These are phyloP conservation scores for Cyclotella distinguenda DNA, from an alignment of 108 stramenopile genomes.

Conservation along the genomic window DNA sequence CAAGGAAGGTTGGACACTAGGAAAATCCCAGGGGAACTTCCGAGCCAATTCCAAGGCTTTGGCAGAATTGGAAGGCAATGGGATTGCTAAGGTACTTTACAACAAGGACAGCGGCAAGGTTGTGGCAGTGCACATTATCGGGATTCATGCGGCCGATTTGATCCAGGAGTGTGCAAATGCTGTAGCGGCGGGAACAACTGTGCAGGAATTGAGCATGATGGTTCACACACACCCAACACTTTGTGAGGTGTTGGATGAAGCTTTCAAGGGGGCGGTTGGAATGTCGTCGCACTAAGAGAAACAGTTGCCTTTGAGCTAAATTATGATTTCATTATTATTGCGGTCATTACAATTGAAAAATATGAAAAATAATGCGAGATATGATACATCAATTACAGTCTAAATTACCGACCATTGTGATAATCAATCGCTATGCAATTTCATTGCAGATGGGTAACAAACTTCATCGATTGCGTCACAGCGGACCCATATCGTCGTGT, in stretches of 20 bases:
- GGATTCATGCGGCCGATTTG: slow-evolving; percentile 97
- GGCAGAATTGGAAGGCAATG: slow-evolving; percentile 96
- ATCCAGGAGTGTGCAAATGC: slow-evolving; percentile 99
- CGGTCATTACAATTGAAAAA: no score
- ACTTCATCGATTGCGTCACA: no score
- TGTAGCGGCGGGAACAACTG: slow-evolving; percentile 95
- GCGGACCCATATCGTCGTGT: no score
- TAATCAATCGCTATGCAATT: no score
- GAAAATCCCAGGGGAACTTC: slow-evolving; percentile 93
- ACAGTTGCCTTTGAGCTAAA: neutral
- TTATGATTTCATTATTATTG: no score
- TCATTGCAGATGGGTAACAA: no score
- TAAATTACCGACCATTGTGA: no score
- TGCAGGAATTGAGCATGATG: slow-evolving; percentile 97
- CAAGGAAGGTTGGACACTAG: slow-evolving; percentile 94
- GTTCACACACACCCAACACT: slow-evolving; percentile 99
- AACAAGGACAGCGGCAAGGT: slow-evolving; percentile 97
- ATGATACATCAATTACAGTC: no score
- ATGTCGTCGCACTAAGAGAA: slow-evolving; percentile 75
- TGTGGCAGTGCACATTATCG: slow-evolving; percentile 97
- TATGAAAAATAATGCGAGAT: no score
- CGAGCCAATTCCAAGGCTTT: slow-evolving; percentile 98
- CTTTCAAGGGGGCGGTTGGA: slow-evolving; percentile 98
- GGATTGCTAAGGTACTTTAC: slow-evolving; percentile 98
- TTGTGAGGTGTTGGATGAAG: slow-evolving; percentile 97